A percentile compares a stretch with the other conserved stretches of the same genome.
phyloP scores from a whole-genome alignment of 2,329 filamentous ascomycete genomes.

The Curvularia hawaiiensis region DNA sequence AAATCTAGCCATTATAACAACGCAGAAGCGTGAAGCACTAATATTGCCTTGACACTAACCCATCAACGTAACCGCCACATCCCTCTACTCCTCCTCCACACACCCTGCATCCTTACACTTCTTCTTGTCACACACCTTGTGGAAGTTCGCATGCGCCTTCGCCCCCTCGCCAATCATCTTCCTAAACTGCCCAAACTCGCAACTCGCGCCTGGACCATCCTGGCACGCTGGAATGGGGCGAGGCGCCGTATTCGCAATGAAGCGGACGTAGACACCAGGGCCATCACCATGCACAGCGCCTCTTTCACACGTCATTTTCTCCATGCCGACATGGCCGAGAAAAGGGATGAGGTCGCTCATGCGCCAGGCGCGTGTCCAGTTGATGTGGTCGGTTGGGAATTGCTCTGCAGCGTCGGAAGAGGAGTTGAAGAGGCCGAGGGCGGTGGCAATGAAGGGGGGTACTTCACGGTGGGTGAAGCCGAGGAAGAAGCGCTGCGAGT shows the following conservation, averaged over 20 bases:
- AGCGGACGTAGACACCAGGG: constrained; percentile 56
- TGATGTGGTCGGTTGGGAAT: constrained; percentile 59
- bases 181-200: constrained; percentile 51
- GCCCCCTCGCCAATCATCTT: constrained; percentile 50
- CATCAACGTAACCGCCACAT: background rate
- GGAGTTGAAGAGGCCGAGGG: constrained; percentile 72
- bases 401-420: constrained; percentile 69
- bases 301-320: constrained; percentile 64
- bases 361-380: constrained; percentile 67
- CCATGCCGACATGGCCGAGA: constrained; percentile 68
- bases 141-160: constrained; percentile 38
- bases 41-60: background rate
- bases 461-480: constrained; percentile 72
- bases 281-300: constrained; percentile 53
- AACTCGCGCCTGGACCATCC: constrained; percentile 57
- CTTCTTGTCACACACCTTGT: constrained; percentile 38
- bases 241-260: constrained; percentile 57
- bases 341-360: constrained; percentile 68
- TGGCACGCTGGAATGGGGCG: constrained; percentile 55
- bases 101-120: constrained; percentile 10
- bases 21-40: background rate
- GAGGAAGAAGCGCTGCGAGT: constrained; percentile 64
- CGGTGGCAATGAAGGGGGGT: constrained; percentile 68
- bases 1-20: background rate
- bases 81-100: background rate